phyloP scores from a whole-genome alignment of 129 eudicot species.

The Kitagawia praeruptora region DNA sequence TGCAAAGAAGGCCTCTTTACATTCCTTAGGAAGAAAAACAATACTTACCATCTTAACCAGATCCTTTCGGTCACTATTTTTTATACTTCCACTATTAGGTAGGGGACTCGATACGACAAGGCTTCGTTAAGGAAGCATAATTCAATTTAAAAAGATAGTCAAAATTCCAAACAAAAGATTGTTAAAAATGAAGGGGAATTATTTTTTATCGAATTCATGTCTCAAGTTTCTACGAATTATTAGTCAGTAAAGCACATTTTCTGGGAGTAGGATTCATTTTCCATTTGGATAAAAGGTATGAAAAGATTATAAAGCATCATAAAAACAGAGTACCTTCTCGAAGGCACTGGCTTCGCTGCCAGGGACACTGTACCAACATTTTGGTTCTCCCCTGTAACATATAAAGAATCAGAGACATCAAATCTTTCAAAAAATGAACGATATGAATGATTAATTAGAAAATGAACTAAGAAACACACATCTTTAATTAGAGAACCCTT shows the following conservation, averaged over 20 bases:
- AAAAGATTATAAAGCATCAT: neutral
- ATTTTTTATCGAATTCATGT: neutral
- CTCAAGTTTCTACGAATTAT: neutral
- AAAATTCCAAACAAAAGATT: neutral
- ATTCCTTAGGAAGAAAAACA: neutral
- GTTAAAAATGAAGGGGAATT: no score
- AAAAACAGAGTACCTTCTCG: conserved; percentile 64
- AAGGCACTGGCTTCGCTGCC: conserved; percentile 87
- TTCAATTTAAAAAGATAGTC: neutral
- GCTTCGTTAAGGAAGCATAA: neutral
- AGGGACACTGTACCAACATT: conserved; percentile 99
- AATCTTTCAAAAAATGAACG: neutral
- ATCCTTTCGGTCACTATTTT: neutral
- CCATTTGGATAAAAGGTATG: no score
- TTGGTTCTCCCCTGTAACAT: conserved; percentile 95
- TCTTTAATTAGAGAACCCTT: neutral
- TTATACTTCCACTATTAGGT: neutral
- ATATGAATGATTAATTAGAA: neutral
- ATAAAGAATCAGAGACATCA: conserved; percentile 7
- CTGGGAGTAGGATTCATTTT: neutral
- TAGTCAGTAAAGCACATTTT: neutral
- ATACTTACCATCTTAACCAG: neutral
- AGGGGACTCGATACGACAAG: neutral
- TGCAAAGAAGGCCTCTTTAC: neutral
- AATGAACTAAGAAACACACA: neutral